Conservation (phyloP, 2,329 filamentous ascomycete species). For the Ophiostoma triangulosporum region DNA sequence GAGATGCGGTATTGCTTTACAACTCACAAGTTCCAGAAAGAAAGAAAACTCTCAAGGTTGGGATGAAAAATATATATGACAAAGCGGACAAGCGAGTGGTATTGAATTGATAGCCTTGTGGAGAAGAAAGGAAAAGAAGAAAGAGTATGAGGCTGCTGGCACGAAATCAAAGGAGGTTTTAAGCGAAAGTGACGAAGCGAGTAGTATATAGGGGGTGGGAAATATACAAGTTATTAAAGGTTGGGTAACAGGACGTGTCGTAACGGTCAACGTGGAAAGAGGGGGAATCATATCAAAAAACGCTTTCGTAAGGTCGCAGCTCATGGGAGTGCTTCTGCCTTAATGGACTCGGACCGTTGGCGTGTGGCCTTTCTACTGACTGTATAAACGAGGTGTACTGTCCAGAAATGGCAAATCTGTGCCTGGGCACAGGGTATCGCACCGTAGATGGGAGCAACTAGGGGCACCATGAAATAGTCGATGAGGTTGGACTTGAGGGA, state of each 20-base stretch:
- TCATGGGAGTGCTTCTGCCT: conserved; percentile 13
- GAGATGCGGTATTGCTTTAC: no score
- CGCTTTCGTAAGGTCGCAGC: not conserved
- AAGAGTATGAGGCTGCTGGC: not conserved
- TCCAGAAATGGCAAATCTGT: conserved; percentile 57
- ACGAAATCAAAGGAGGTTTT: no score
- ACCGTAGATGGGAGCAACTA: conserved; percentile 55
- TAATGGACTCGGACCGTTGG: conserved; percentile 31
- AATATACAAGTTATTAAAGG: conserved; percentile 1
- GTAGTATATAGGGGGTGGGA: not conserved
- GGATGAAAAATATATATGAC: no score
- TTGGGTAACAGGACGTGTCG: not conserved
- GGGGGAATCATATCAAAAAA: not conserved
- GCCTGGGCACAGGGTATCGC: conserved; percentile 55
- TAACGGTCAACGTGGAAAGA: conserved; percentile 5
- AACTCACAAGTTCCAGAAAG: conserved; percentile 1
- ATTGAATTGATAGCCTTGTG: conserved; percentile 15
- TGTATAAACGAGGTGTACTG: conserved; percentile 52
- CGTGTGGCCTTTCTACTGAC: conserved; percentile 57
- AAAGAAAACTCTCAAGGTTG: no score
- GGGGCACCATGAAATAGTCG: conserved; percentile 52
- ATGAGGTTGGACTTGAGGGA: conserved; percentile 39
- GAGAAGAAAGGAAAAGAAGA: not conserved
- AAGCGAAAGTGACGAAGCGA: not conserved
- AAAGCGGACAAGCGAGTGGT: no score